These are phyloP conservation scores for Pleoardoris graminearum DNA, from an alignment of 2,329 filamentous ascomycete genomes.

Conservation along the genomic window DNA sequence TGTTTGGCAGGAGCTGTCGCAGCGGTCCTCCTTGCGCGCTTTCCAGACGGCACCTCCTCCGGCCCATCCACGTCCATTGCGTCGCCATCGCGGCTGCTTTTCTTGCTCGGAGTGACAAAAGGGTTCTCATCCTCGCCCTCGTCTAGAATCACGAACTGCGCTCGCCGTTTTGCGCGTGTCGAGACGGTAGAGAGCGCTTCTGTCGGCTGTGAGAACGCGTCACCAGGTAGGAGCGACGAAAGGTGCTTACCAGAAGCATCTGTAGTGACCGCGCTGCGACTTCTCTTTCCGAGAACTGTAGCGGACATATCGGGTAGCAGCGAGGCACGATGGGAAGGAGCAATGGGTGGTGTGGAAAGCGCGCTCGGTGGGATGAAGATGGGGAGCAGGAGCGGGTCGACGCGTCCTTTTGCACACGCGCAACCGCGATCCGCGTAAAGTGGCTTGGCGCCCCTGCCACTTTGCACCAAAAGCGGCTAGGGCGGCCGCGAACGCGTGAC, in stretches of 20 bases:
- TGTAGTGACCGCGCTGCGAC: constrained; percentile 35
- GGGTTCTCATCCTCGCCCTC: constrained; percentile 72
- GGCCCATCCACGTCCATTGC: constrained; percentile 53
- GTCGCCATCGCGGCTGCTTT: constrained; percentile 44
- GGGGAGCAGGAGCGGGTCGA: constrained; percentile 20
- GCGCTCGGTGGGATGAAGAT: constrained; percentile 25
- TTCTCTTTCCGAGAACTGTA: constrained; percentile 46
- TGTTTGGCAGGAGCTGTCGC: constrained; percentile 54
- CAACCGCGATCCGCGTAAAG: constrained; percentile 25
- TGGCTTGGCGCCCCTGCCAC: constrained; percentile 9
- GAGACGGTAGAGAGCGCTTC: constrained; percentile 26
- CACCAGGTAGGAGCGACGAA: constrained; percentile 9
- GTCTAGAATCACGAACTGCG: constrained; percentile 52
- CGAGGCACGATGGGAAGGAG: constrained; percentile 16
- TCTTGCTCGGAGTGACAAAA: constrained; percentile 48
- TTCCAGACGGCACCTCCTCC: constrained; percentile 38
- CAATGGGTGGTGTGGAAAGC: constrained; percentile 19
- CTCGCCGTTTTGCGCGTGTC: constrained; percentile 49
- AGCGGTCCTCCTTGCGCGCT: constrained; percentile 33
- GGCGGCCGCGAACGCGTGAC: constrained; percentile 22
- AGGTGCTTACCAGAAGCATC: constrained; percentile 33
- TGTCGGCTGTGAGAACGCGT: constrained; percentile 31
- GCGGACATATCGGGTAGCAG: constrained; percentile 31
- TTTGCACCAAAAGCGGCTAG: background rate
- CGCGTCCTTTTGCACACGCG: constrained; percentile 16